These are phyloP conservation scores for Ceratocystis alfenasii DNA, from an alignment of 2,329 filamentous ascomycete species.

Conservation along the genomic window DNA sequence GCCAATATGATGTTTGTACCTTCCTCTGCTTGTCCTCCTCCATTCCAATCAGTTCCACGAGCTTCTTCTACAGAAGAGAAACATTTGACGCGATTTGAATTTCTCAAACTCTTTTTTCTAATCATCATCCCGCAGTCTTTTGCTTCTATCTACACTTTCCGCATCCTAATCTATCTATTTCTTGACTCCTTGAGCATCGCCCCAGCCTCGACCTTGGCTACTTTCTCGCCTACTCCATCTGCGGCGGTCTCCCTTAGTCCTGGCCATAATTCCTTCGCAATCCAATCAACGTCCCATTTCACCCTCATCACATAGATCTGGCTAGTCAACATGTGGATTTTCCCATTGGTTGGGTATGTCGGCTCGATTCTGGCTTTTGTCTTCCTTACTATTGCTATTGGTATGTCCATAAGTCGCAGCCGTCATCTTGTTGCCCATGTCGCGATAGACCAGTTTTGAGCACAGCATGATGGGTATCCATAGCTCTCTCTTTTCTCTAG, in stretches of 20 bases:
- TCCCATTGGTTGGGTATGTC: slow-evolving; percentile 80
- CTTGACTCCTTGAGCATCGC: background rate
- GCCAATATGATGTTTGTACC: background rate
- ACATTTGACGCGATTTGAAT: background rate
- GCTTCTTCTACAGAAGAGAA: background rate
- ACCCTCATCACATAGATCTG: background rate
- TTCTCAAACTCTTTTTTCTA: background rate
- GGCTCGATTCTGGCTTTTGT: slow-evolving; percentile 81
- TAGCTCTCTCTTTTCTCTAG: background rate
- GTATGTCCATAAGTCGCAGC: slow-evolving; percentile 34
- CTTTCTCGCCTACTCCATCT: slow-evolving; percentile 11
- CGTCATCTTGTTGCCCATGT: background rate
- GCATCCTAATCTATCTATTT: background rate
- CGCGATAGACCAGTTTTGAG: background rate
- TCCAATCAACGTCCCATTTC: background rate
- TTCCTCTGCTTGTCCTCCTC: background rate
- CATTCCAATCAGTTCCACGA: background rate
- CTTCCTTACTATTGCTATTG: slow-evolving; percentile 89
- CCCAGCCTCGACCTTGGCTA: background rate
- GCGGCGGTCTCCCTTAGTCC: background rate
- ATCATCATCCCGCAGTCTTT: background rate
- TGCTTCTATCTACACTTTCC: background rate
- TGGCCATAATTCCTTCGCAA: background rate
- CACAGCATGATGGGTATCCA: background rate
- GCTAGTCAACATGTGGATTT: slow-evolving; percentile 71